Evolutionary conservation across 2,329 filamentous ascomycete species (phyloP).

Genomic region (Stachybotrys echinatus): DNA sequence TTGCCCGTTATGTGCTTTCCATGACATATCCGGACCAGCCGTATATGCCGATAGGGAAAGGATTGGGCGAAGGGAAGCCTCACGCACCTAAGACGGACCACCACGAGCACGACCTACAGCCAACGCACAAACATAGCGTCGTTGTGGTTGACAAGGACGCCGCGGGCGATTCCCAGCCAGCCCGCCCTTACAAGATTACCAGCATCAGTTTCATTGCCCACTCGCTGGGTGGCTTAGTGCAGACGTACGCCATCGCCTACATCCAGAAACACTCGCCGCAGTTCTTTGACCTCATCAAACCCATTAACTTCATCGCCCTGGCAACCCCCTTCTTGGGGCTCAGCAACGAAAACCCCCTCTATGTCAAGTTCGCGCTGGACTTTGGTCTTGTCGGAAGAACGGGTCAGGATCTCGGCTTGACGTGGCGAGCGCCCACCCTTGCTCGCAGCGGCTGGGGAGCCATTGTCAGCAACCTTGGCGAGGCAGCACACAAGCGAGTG

Average conservation of each 20-base stretch:
- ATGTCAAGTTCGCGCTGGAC: slow-evolving; percentile 94
- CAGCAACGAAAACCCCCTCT: slow-evolving; percentile 96
- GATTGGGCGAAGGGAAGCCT: slow-evolving; percentile 35
- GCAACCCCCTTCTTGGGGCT: slow-evolving; percentile 85
- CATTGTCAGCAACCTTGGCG: slow-evolving; percentile 74
- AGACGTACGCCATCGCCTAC: slow-evolving; percentile 93
- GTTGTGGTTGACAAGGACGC: slow-evolving; percentile 51
- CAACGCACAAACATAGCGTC: slow-evolving; percentile 57
- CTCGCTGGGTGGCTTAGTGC: slow-evolving; percentile 82
- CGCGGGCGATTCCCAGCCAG: slow-evolving; percentile 38
- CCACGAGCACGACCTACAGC: slow-evolving; percentile 38
- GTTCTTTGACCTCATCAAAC: slow-evolving; percentile 82
- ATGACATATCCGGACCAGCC: slow-evolving; percentile 95
- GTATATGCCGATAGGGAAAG: slow-evolving; percentile 62
- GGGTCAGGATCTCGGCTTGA: slow-evolving; percentile 89
- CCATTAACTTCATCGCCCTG: slow-evolving; percentile 84
- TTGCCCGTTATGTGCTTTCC: slow-evolving; percentile 84
- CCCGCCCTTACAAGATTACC: slow-evolving; percentile 73
- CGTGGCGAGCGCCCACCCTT: slow-evolving; percentile 85
- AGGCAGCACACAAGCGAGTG: slow-evolving; percentile 20
- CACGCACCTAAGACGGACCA: slow-evolving; percentile 28
- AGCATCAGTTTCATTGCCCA: slow-evolving; percentile 95
- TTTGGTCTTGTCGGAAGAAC: slow-evolving; percentile 95
- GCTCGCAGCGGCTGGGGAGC: slow-evolving; percentile 84
- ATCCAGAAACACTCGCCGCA: slow-evolving; percentile 92